Conservation (phyloP, 805 yeast genomes). For the Lachancea nothofagi region DNA sequence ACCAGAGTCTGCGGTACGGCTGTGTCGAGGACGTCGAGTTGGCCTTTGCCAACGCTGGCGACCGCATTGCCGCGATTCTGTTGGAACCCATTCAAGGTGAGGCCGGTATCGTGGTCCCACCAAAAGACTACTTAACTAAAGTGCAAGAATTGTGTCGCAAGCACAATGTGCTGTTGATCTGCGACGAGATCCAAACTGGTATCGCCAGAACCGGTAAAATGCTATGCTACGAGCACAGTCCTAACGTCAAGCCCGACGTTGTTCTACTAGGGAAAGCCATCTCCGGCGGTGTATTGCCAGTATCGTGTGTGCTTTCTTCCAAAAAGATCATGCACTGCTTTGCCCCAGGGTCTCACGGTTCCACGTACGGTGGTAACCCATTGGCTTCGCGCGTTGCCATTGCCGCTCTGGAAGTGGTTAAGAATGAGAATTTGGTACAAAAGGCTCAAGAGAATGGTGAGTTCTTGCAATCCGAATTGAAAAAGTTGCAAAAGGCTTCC, state of each 20-base stretch:
- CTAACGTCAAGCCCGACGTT: slow-evolving; percentile 76
- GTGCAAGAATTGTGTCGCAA: slow-evolving; percentile 73
- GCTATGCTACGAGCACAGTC: slow-evolving; percentile 83
- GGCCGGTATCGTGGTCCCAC: slow-evolving; percentile 96
- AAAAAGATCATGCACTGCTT: slow-evolving; percentile 81
- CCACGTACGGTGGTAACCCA: slow-evolving; percentile 97
- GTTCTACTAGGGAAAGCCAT: slow-evolving; percentile 90
- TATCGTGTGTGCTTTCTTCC: slow-evolving; percentile 87
- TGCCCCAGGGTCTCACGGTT: slow-evolving; percentile 95
- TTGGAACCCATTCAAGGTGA: slow-evolving; percentile 98
- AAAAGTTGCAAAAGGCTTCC: slow-evolving; percentile 46
- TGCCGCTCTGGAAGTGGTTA: slow-evolving; percentile 87
- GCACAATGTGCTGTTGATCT: slow-evolving; percentile 81
- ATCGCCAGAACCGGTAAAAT: slow-evolving; percentile 95
- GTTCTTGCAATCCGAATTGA: slow-evolving; percentile 55
- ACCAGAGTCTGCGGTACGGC: slow-evolving; percentile 68
- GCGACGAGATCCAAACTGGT: slow-evolving; percentile 97
- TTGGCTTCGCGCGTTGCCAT: slow-evolving; percentile 87
- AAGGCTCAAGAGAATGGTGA: slow-evolving; percentile 70
- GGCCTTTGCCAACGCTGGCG: slow-evolving; percentile 79
- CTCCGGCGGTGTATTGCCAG: slow-evolving; percentile 92
- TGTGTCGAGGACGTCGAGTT: slow-evolving; percentile 77
- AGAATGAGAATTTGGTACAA: slow-evolving; percentile 78
- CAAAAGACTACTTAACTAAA: slow-evolving; percentile 65
- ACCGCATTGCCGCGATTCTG: slow-evolving; percentile 82